Evolutionary conservation across 129 eudicot genomes (phyloP), one percentile per base, ranked within the genome.

Genomic region (Flaveria robusta): DNA sequence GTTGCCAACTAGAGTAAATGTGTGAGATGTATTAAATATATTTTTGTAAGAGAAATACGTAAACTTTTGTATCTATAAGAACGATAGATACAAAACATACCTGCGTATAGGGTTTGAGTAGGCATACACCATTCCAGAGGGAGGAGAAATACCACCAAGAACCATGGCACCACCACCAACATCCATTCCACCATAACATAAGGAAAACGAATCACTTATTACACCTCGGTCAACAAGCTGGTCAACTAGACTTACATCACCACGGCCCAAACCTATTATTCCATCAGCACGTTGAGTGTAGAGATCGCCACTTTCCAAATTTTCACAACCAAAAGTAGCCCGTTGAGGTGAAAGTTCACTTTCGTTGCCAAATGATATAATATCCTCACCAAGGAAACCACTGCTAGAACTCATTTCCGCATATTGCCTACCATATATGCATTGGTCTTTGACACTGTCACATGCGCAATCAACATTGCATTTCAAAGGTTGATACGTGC

Each of bases 1-100:
- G 99, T 95, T 91, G 85, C 86, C 90, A 91, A 95, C 99, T 91
- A 95, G 90, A 85, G 99, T 95, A 91, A 94, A 91, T 91, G 97
- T 80, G 93, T 89, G 91, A 91, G 99, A 89, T 83, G 95, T 87
- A 85, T 77, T 79, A 80, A 89, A 85, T 56, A 85, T 84, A 85
- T 72, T 79, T 79, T 87, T 83, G 83, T 82, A 79, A 81, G 58
- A 80, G 80, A 75, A 82, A 81, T 63, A 88, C 64, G 9, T 47
- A 29, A 80, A 76, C 67, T 81, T 80, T 75, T 64, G 73, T 80
- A 77, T 58, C 67, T 62, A 79, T 51, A 39, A 83, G 47, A 72
- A 80, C 19, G 80, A 76, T 75, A 78, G 70, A 76, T 75, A 67
- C 79, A 71, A 73, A 77, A 82, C 84, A 74, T 86, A 95, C 99